Evolutionary conservation across 2,329 filamentous ascomycete species (phyloP), one percentile per base, ranked within the genome.

Genomic region (Pezicula rhizophila): DNA sequence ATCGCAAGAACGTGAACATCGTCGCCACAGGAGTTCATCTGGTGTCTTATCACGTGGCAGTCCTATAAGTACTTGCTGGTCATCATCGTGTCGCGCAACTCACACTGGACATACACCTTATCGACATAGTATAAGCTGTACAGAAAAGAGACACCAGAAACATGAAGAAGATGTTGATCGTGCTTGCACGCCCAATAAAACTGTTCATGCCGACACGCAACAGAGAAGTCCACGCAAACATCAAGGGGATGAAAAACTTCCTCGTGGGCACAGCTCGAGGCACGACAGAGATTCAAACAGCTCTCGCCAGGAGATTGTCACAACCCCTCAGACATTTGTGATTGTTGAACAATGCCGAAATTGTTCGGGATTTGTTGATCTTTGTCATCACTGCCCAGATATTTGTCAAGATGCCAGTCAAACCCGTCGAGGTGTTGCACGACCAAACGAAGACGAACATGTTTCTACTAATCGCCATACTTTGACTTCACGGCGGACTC

Each of bases 301-400:
- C 35, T 38, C 35, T 38, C 35, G 35, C 11, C 28, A 31, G 11
- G 28, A 31, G 28, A 31, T 20, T 12, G 14, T 40, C 5, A 23
- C 17, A 40, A 18, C 60, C 50, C 59, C 60, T 38, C 45, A 53
- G 38, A 61, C 60, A 17, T 57, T 58, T 18, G 56, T 61, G 46
- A 31, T 48, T 31, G 46, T 48, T 14, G 48, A 52, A 23, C 49
- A 54, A 7, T 61, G 58, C 35, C 54, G 56, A n/a, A 43, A 50
- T 7, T 48, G 28, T 18, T 47, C 52, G 4, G 60, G 56, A 2
- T 34, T 56, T 15, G 45, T 62, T 40, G 60, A 60, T 23, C 51
- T 55, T 42, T 63, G 60, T 20, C 60, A 62, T 43, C 60, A 63
- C 40, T 62, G 58, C 34, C 51, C 57, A 23, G 55, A 63, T 41